Evolutionary conservation across 306 rosid genomes (phyloP).

Genomic region (Glycyrrhiza uralensis): DNA sequence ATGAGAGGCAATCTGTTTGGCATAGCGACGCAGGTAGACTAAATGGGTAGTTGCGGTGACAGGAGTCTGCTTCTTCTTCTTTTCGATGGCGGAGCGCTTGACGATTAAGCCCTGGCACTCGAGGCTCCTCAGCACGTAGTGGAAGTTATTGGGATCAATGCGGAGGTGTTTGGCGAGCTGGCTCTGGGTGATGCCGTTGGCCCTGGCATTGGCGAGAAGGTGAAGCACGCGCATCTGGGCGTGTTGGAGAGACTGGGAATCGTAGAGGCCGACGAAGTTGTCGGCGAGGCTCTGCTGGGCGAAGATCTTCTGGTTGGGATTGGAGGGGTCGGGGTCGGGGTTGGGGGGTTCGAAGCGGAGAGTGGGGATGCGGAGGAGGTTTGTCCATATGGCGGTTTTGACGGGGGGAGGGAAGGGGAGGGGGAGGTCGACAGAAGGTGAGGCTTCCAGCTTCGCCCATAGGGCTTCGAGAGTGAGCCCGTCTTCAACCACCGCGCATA

Average conservation of each 20-base stretch:
- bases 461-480: slow-evolving; percentile 29
- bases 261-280: slow-evolving; percentile 77
- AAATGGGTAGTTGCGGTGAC: slow-evolving; percentile 66
- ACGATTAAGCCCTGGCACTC: slow-evolving; percentile 80
- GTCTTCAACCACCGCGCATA: slow-evolving; percentile 27
- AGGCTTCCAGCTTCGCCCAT: slow-evolving; percentile 18
- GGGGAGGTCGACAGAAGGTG: background rate
- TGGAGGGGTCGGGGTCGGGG: slow-evolving; percentile 48
- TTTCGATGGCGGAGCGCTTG: slow-evolving; percentile 66
- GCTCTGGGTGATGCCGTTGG: slow-evolving; percentile 69
- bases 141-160: slow-evolving; percentile 59
- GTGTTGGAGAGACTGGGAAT: slow-evolving; percentile 39
- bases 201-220: slow-evolving; percentile 63
- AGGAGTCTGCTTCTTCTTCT: slow-evolving; percentile 44
- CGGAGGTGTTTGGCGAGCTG: slow-evolving; percentile 68
- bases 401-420: slow-evolving; percentile 20
- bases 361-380: slow-evolving; percentile 61
- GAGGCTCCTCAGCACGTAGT: slow-evolving; percentile 62
- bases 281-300: slow-evolving; percentile 47
- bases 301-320: slow-evolving; percentile 44
- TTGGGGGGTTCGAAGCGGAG: slow-evolving; percentile 43
- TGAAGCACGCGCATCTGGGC: slow-evolving; percentile 57
- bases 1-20: slow-evolving; percentile 57
- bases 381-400: slow-evolving; percentile 55
- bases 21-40: slow-evolving; percentile 73